Evolutionary conservation across 352 stramenopile genomes (phyloP).

Genomic region (Phytopythium montanum): DNA sequence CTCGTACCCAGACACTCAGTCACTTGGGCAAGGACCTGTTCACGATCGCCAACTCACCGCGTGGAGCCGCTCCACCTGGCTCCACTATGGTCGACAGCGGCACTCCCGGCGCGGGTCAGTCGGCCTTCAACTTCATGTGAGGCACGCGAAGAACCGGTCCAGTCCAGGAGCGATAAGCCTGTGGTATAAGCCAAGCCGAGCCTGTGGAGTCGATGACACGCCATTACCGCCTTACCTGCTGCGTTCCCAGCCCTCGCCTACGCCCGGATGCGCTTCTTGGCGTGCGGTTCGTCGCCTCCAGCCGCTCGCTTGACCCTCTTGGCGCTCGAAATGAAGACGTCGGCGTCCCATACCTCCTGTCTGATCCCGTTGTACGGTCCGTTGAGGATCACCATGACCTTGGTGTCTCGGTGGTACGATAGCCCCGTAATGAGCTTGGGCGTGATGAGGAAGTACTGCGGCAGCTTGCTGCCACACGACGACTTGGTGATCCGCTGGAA

Average conservation of each 20-base stretch:
- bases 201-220: background rate
- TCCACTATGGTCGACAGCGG: background rate
- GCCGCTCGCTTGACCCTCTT: constrained; percentile 33
- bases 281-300: background rate
- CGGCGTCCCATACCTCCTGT: constrained; percentile 69
- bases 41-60: constrained; percentile 80
- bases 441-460: constrained; percentile 89
- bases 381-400: constrained; percentile 87
- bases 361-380: constrained; percentile 78
- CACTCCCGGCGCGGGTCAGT: constrained; percentile 40
- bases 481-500: constrained; percentile 88
- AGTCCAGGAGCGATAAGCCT: too few species aligned
- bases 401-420: constrained; percentile 82
- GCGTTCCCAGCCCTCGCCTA: background rate
- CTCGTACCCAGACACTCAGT: constrained; percentile 63
- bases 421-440: constrained; percentile 87
- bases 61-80: constrained; percentile 21
- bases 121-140: constrained; percentile 87
- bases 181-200: too few species aligned
- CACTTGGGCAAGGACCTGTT: constrained; percentile 86
- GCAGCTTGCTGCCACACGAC: constrained; percentile 80
- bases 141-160: too few species aligned
- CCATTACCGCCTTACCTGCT: background rate
- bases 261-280: constrained; percentile 30
- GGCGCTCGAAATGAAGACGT: constrained; percentile 42